A percentile compares a stretch with the other conserved stretches of the same genome.
Conservation (phyloP, 345 rosid genomes). For the Rhodomyrtus tomentosa region DNA sequence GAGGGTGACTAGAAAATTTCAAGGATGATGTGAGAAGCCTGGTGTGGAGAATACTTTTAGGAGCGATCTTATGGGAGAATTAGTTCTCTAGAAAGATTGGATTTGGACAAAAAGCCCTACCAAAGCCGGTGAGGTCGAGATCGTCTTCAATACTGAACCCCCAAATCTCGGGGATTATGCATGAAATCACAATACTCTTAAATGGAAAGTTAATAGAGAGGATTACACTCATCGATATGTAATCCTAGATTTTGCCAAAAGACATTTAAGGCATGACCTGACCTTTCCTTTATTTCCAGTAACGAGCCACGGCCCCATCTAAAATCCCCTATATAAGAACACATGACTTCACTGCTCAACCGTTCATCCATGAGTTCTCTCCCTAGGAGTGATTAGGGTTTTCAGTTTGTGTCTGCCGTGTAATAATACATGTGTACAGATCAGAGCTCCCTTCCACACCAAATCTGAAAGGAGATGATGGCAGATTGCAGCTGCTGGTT, state of each 20-base stretch:
- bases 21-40: background rate
- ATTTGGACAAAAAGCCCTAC: background rate
- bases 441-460: background rate
- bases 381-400: background rate
- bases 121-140: background rate
- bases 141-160: background rate
- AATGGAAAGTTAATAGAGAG: background rate
- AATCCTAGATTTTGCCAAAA: background rate
- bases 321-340: background rate
- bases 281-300: background rate
- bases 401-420: background rate
- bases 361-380: background rate
- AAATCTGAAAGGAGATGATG: background rate
- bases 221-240: no score
- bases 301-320: background rate
- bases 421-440: background rate
- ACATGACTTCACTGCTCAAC: background rate
- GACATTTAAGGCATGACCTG: background rate
- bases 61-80: background rate
- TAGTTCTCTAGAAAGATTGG: background rate
- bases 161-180: background rate
- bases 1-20: background rate
- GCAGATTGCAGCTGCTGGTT: conserved; percentile 36
- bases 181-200: background rate
- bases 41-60: background rate